Evolutionary conservation across 768 basidiomycete species (phyloP).

Genomic region (Leccinum imitatum): DNA sequence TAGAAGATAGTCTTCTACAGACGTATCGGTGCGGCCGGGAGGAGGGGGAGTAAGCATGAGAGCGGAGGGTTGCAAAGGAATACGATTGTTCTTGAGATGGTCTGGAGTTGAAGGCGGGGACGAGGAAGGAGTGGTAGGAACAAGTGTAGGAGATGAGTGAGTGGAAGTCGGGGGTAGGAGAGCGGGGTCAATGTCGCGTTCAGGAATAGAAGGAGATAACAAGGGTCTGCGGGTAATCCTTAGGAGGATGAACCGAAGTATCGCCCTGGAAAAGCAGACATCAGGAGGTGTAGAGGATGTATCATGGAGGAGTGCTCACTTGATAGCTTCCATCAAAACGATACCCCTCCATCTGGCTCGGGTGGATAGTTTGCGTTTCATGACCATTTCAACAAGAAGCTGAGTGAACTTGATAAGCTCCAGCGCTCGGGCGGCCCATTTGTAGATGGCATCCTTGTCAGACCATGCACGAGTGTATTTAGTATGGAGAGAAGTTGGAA

Average conservation of each 20-base stretch:
- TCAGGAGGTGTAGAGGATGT: conserved; percentile 4
- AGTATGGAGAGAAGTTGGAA: conserved; percentile 75
- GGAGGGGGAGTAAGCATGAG: conserved; percentile 52
- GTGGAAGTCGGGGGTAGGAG: conserved; percentile 54
- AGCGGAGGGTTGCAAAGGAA: conserved; percentile 62
- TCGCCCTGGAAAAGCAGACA: conserved; percentile 48
- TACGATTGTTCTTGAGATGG: conserved; percentile 77
- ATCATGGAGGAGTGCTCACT: conserved; percentile 50
- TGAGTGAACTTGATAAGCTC: conserved; percentile 80
- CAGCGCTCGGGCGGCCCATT: conserved; percentile 72
- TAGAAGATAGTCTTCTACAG: conserved; percentile 79
- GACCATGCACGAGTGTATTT: conserved; percentile 91
- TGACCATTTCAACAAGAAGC: conserved; percentile 86
- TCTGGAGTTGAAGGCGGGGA: conserved; percentile 69
- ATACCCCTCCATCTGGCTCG: conserved; percentile 74
- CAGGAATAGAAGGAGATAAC: conserved; percentile 76
- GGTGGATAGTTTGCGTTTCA: conserved; percentile 66
- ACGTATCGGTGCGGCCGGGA: conserved; percentile 48
- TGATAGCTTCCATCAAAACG: conserved; percentile 75
- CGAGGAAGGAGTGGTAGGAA: conserved; percentile 52
- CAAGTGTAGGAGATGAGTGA: conserved; percentile 59
- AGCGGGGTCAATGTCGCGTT: conserved; percentile 83
- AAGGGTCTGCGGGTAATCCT: conserved; percentile 75
- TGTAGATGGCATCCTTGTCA: conserved; percentile 66
- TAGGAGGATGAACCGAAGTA: conserved; percentile 72